Evolutionary conservation across 2,329 filamentous ascomycete species (phyloP).

Genomic region (Teratosphaeria nubilosa): DNA sequence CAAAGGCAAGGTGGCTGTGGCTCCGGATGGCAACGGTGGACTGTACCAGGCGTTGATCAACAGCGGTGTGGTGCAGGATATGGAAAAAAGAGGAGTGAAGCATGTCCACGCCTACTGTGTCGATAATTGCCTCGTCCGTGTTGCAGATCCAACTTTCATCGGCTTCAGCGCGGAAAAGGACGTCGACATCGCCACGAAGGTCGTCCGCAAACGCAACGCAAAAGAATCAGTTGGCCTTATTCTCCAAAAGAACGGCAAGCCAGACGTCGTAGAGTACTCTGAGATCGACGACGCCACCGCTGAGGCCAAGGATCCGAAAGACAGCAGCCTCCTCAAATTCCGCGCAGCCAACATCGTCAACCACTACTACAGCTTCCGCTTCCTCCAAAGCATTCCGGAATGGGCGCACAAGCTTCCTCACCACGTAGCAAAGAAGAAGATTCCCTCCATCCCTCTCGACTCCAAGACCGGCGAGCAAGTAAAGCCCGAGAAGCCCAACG

Average conservation of each 20-base stretch:
- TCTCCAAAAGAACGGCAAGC: constrained; percentile 86
- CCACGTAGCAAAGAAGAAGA: constrained; percentile 98
- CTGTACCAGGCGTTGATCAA: constrained; percentile 85
- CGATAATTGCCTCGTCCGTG: constrained; percentile 97
- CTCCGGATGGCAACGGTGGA: constrained; percentile 93
- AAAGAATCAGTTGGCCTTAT: constrained; percentile 95
- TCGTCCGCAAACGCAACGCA: constrained; percentile 95
- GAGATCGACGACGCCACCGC: constrained; percentile 88
- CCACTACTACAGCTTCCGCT: constrained; percentile 95
- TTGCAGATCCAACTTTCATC: constrained; percentile 93
- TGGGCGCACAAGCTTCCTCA: constrained; percentile 84
- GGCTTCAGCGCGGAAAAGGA: constrained; percentile 81
- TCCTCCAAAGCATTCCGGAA: constrained; percentile 79
- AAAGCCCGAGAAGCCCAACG: constrained; percentile 91
- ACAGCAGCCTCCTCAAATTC: constrained; percentile 79
- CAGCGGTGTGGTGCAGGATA: constrained; percentile 72
- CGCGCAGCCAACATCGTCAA: constrained; percentile 98
- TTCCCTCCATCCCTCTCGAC: constrained; percentile 60
- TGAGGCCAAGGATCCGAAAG: constrained; percentile 65
- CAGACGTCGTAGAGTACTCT: constrained; percentile 96
- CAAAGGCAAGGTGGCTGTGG: constrained; percentile 84
- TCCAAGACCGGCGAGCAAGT: constrained; percentile 65
- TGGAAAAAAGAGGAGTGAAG: constrained; percentile 79
- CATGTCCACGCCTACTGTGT: constrained; percentile 98
- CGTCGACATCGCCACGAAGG: constrained; percentile 96